Evolutionary conservation across 225 moss, liverwort and hornwort genomes (phyloP), one percentile per base, ranked within the genome.

Genomic region (Pleurozium schreberi): DNA sequence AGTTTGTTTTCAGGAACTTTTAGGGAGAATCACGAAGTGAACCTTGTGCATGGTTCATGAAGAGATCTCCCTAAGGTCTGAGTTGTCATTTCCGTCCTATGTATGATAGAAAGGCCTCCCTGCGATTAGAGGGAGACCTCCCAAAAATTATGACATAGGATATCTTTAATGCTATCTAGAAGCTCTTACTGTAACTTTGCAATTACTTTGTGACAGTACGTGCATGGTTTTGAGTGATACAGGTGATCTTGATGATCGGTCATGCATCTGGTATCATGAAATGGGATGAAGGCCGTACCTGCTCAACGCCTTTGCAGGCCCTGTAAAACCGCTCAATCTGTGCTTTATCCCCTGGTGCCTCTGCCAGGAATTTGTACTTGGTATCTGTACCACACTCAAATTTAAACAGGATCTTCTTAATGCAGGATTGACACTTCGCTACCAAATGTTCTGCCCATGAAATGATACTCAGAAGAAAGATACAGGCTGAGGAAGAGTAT

Each of bases 311-410:
- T 92, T 88, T 95, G 91, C 98, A 99, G 83, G 96, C 96, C 87
- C 88, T 94, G 91, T 95, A 96, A 38, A 99, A 91, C 59, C 92
- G 92, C 85, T 97, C 95, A 89, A 97, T 89, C 89, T 99, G 98
- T 75, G 89, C 91, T 91, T 96, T 96, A 88, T 99, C 97, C 57
- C 98, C 97, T 45, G 94, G 96, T 81, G 90, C 92, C 87, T 97
- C 98, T 57, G 98, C 89, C 87, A 96, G 79, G 49, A 96, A 96
- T 90, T 97, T 99, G 92, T 96, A 93, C 89, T 93, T 96, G 43
- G 92, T 90, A 92, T 92, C 96, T 98, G 95, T 45, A 90, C 28
- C 82, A 88, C 86, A 83, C 52, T 83, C 86, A 81, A 83, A 34
- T 53, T 84, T 30, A 66, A 77, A 68, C 60, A 90, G 75, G 75